Base-by-base conservation (phyloP, 192 early-diverging fungal genomes). In the Gryganskiella cystojenkinii region DNA sequence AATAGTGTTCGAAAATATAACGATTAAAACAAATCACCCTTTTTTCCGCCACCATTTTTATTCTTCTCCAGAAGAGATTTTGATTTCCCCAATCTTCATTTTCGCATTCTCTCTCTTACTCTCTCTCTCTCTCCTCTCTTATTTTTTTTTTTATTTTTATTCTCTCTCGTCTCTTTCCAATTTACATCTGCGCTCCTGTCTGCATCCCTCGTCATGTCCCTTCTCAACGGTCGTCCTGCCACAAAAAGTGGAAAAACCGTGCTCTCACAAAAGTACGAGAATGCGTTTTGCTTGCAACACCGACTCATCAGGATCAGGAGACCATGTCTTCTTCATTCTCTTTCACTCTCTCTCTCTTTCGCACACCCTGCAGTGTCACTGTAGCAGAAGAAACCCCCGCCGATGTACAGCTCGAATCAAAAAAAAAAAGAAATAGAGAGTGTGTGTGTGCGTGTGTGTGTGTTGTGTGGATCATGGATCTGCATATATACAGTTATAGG, bases 221-320 rank as follows among this genome's bases (percentile, higher is more conserved):
- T 20, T 56, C 31, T 40, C 57, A 75, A 52, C 47, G 43, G 63
- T 30, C 65, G 73, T 25, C 65, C 73, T 27, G 49, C 73, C 15
- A 24, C 65, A 4, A 76, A 63, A 33, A 35, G 65, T 34, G 60
- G 65, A 44, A 76, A 76, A 33, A 27, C 73, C 20, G 60, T 62
- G 20, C 49, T 76, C 62, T 58, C 67, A 15, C 65, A 67, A 33
- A 67, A 60, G 73, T 68, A 76, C 60, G 13, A 28, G 17, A 4
- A 33, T 14, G 22, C 52, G 15, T 4, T 28, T n/a, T n/a, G n/a
- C n/a, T n/a, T n/a, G n/a, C n/a, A n/a, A n/a, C n/a, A n/a, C n/a
- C n/a, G n/a, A n/a, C n/a, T n/a, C n/a, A n/a, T n/a, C n/a, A n/a
- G n/a, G n/a, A n/a, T n/a, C n/a, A n/a, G n/a, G n/a, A n/a, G n/a